Base-by-base conservation (phyloP, 768 basidiomycete genomes). In the Agaricus blazei region DNA sequence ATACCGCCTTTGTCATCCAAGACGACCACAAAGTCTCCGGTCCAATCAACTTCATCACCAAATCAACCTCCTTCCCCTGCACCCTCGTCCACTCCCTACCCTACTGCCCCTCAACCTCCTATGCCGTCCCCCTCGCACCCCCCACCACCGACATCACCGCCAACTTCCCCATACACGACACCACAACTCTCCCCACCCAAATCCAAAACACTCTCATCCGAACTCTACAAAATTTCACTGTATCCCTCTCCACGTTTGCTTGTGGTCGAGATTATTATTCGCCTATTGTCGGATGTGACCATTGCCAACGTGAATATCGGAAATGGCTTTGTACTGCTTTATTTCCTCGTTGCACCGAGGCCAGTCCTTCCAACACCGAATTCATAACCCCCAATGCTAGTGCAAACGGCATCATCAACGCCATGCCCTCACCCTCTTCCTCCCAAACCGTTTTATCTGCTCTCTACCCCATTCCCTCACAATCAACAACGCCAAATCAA, bases 201-300 rank as follows among this genome's bases (percentile, higher is more conserved):
- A 3, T 23, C 64, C 90, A n/a, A 70, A 78, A 19, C 63, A 65
- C 9, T 6, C 12, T 77, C 80, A 6, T 75, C 92, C 42, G 62
- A 84, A 42, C 70, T 75, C 24, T 94, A 59, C 68, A 82, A 48
- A 90, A 91, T 69, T 92, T 94, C 68, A 87, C 90, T 1, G 76
- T 77, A 1, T 78, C 82, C 19, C 80, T 95, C 8, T 76, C 79
- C 31, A 88, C 87, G 3, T 82, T 85, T 58, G 80, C 90, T 1
- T 94, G 93, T 65, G 88, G 89, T 15, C 79, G 88, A 28, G 90
- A 93, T 64, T 64, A 75, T 52, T 95, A 92, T 70, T 92, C 89
- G 5, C 87, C 88, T 0, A 68, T 93, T 23, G 81, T 88, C 27
- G 81, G 82, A 3, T 95, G 93, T 63, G 75, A 79, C 12, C 85